Evolutionary conservation across 106 monocot species (phyloP), one percentile per base, ranked within the genome.

Genomic region (Phalaenopsis aphrodite): DNA sequence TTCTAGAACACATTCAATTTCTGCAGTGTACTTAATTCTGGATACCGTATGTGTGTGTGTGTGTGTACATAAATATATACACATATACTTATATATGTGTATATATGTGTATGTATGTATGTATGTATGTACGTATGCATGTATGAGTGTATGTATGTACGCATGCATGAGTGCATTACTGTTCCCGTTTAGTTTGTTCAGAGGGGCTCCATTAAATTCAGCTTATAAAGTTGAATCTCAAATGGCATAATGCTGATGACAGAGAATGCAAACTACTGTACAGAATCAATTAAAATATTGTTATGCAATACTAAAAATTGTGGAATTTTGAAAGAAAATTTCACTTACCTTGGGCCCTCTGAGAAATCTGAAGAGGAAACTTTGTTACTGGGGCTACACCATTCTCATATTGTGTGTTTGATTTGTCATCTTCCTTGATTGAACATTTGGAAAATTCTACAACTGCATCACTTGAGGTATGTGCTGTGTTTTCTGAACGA

Each of bases 401-500:
- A 76, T 55, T 79, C 42, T 84, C 81, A 4, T 57, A 71, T 81
- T 84, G 84, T 19, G 77, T 81, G 72, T 75, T 66, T 80, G 75
- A 24, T 72, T 88, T 81, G 67, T 68, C 82, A 82, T 46, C 47
- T 77, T 86, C 86, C 21, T 82, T 88, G 77, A 90, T 88, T 78
- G 71, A 82, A 86, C 90, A 90, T 77, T 86, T 90, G 11, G 86
- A 82, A 42, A 88, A 68, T 80, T 88, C 88, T 67, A 84, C 82
- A 58, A 75, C 77, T 17, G 84, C 73, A n/a, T 79, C 78, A 16
- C 75, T 58, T 84, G 90, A 82, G 78, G 72, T 88, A 14, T 84
- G 90, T 47, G 46, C 41, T 43, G 68, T 76, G 65, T 80, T 84
- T 45, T 88, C 88, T 37, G 90, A 85, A 80, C 88, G 86, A 78